phyloP scores from a whole-genome alignment of 192 early-diverging fungal species.

The Dispira simplex region DNA sequence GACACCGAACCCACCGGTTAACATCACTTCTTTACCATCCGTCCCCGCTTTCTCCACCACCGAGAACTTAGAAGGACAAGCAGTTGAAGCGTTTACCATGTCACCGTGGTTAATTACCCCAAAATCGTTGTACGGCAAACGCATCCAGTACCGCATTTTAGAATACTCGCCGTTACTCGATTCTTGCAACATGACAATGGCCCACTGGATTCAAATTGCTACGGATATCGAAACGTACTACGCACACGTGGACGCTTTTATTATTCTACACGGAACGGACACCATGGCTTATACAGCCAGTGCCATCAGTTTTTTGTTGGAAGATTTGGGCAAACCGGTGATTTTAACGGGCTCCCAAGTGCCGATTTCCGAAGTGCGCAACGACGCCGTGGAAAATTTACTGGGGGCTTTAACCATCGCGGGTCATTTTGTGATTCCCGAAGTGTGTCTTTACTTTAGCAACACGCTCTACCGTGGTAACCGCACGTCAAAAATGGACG shows the following conservation, averaged over 20 bases:
- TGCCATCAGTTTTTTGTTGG: slow-evolving; percentile 89
- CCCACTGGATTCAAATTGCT: slow-evolving; percentile 89
- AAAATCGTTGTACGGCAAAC: slow-evolving; percentile 71
- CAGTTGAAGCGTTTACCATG: slow-evolving; percentile 10
- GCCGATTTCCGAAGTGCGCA: slow-evolving; percentile 91
- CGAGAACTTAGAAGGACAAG: background rate
- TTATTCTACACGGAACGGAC: slow-evolving; percentile 88
- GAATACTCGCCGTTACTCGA: slow-evolving; percentile 94
- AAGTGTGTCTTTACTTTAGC: slow-evolving; percentile 87
- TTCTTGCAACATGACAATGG: slow-evolving; percentile 86
- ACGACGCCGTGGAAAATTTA: slow-evolving; percentile 95
- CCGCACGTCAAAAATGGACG: slow-evolving; percentile 59
- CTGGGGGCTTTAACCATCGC: slow-evolving; percentile 93
- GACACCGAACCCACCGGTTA: background rate
- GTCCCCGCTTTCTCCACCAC: no score
- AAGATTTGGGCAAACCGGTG: slow-evolving; percentile 93
- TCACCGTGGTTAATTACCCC: slow-evolving; percentile 69
- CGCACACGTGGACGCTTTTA: slow-evolving; percentile 82
- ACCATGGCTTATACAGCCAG: slow-evolving; percentile 82
- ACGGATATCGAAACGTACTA: slow-evolving; percentile 94
- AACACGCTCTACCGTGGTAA: slow-evolving; percentile 91
- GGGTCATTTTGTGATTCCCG: slow-evolving; percentile 93
- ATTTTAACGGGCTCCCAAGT: slow-evolving; percentile 97
- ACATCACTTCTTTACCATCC: no score
- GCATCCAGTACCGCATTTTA: slow-evolving; percentile 84